A percentile compares a stretch with the other conserved stretches of the same genome.
phyloP scores from a whole-genome alignment of 2,329 filamentous ascomycete genomes.

The Kalmusia sp. region DNA sequence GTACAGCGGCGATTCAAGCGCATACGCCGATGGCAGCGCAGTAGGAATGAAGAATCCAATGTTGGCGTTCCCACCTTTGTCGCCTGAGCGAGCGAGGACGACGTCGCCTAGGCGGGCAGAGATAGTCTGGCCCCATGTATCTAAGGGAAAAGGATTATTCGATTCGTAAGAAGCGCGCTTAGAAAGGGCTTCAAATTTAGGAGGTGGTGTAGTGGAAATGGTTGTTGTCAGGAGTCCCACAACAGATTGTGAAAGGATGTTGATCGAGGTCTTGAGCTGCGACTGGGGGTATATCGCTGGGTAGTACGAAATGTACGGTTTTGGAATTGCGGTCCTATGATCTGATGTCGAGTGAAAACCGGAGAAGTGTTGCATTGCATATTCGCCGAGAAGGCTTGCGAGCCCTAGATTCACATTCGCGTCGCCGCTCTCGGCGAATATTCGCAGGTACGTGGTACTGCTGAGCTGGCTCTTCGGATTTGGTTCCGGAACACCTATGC shows the following conservation, averaged over 20 bases:
- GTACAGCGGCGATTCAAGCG: slow-evolving; percentile 29
- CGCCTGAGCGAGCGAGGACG: slow-evolving; percentile 51
- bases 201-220: slow-evolving; percentile 24
- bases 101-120: slow-evolving; percentile 49
- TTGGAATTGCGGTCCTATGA: slow-evolving; percentile 36
- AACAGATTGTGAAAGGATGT: slow-evolving; percentile 37
- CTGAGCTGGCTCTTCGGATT: slow-evolving; percentile 36
- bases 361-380: slow-evolving; percentile 40
- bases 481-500: slow-evolving; percentile 32
- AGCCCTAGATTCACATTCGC: slow-evolving; percentile 29
- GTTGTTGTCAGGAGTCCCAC: background rate
- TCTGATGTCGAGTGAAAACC: slow-evolving; percentile 40
- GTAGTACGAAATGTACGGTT: slow-evolving; percentile 41
- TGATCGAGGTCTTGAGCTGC: slow-evolving; percentile 35
- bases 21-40: slow-evolving; percentile 33
- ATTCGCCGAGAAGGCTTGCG: slow-evolving; percentile 28
- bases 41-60: slow-evolving; percentile 48
- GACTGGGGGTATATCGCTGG: slow-evolving; percentile 39
- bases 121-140: slow-evolving; percentile 29
- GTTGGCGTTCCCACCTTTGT: slow-evolving; percentile 46
- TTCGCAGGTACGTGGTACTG: slow-evolving; percentile 41
- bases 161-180: slow-evolving; percentile 38
- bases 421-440: slow-evolving; percentile 38
- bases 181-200: slow-evolving; percentile 19
- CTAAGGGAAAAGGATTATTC: slow-evolving; percentile 39